phyloP scores from a whole-genome alignment of 2,329 filamentous ascomycete species.

The Aspergillus sp. region DNA sequence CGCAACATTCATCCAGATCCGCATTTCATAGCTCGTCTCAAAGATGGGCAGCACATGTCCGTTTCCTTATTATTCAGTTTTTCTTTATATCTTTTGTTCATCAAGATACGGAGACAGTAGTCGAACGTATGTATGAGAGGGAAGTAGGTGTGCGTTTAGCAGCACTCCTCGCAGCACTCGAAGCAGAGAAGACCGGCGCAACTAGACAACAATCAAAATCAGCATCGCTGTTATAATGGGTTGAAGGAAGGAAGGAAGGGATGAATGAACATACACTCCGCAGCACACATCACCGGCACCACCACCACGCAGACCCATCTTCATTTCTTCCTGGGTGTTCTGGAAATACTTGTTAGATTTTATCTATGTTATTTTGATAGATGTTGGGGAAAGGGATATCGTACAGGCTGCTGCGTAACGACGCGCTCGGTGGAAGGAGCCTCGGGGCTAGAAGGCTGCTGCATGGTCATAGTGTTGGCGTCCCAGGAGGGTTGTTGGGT shows the following conservation, averaged over 20 bases:
- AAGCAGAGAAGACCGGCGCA: constrained; percentile 31
- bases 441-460: constrained; percentile 28
- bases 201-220: constrained; percentile 9
- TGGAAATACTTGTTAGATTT: not conserved
- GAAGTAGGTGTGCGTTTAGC: constrained; percentile 17
- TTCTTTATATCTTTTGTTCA: not conserved
- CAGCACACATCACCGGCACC: constrained; percentile 32
- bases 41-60: not conserved
- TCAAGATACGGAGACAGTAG: not conserved
- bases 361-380: too few species aligned
- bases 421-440: constrained; percentile 23
- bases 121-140: not conserved
- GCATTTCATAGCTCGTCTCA: not conserved
- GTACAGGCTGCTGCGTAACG: constrained; percentile 28
- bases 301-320: constrained; percentile 32
- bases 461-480: constrained; percentile 29
- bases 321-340: constrained; percentile 21
- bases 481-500: constrained; percentile 25
- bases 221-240: too few species aligned
- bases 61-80: not conserved
- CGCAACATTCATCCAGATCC: not conserved
- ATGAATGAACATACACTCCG: constrained; percentile 28
- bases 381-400: not conserved
- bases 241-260: not conserved
- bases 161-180: constrained; percentile 31